A percentile compares a stretch with the other conserved stretches of the same genome.
phyloP scores from a whole-genome alignment of 2,329 filamentous ascomycete genomes.

The Colletotrichum gigasporum region DNA sequence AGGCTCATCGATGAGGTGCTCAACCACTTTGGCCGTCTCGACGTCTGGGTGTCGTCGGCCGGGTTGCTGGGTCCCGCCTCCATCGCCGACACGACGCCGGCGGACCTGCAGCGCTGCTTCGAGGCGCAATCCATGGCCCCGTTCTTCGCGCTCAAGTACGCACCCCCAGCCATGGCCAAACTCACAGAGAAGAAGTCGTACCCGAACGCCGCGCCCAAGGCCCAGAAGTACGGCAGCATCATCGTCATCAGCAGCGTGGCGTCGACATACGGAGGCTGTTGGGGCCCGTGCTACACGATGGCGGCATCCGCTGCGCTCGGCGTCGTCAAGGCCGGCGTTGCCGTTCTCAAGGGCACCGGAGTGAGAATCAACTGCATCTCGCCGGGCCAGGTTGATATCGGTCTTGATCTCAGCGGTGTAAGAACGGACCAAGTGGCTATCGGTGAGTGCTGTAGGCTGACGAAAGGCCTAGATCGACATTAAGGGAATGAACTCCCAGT shows the following conservation, averaged over 20 bases:
- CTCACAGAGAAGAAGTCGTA: conserved; percentile 63
- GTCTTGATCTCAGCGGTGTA: conserved; percentile 53
- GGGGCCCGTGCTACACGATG: conserved; percentile 71
- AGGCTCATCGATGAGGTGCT: conserved; percentile 70
- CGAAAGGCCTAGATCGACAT: conserved; percentile 51
- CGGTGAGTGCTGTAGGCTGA: not conserved
- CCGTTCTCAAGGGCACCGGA: conserved; percentile 65
- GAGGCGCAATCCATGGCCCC: conserved; percentile 69
- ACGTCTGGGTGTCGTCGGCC: conserved; percentile 69
- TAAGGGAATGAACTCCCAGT: conserved; percentile 59
- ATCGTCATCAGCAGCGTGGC: conserved; percentile 69
- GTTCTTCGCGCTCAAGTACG: conserved; percentile 73
- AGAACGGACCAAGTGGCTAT: conserved; percentile 6
- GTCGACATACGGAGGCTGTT: conserved; percentile 65
- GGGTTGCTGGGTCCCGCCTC: conserved; percentile 66
- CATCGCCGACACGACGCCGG: conserved; percentile 64
- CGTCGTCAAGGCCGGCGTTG: conserved; percentile 67
- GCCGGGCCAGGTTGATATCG: conserved; percentile 50
- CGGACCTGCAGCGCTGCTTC: conserved; percentile 65
- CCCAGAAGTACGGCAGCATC: conserved; percentile 68
- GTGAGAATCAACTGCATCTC: conserved; percentile 66
- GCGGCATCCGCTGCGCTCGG: conserved; percentile 67
- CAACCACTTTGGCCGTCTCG: conserved; percentile 66
- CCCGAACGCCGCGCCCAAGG: conserved; percentile 69
- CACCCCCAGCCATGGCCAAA: conserved; percentile 71